Conservation (phyloP, 2,329 filamentous ascomycete species). For the Knoxdaviesia capensis region DNA sequence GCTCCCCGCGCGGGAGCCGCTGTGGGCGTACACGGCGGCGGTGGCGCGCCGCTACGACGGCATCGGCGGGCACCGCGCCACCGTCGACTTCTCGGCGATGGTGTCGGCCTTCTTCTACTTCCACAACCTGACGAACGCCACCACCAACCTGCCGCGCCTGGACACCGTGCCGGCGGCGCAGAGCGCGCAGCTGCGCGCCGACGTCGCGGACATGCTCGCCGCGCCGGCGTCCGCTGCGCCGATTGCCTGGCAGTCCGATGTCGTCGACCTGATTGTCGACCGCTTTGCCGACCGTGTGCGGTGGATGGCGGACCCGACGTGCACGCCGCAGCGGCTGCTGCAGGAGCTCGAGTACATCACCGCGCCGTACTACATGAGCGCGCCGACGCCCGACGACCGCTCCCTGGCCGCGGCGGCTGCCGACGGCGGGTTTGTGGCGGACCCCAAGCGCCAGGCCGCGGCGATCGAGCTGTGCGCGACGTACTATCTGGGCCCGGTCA, state of each 20-base stretch:
- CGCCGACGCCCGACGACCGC: conserved; percentile 9
- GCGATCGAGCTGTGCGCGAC: conserved; percentile 23
- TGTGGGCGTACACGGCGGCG: conserved; percentile 19
- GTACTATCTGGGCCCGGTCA: conserved; percentile 17
- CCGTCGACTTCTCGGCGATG: conserved; percentile 28
- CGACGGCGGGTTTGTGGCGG: not conserved
- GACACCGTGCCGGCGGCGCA: conserved; percentile 11
- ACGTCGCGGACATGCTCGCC: conserved; percentile 19
- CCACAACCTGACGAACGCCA: conserved; percentile 24
- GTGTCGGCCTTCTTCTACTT: conserved; percentile 30
- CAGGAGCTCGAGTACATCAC: conserved; percentile 18
- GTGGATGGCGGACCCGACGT: conserved; percentile 13
- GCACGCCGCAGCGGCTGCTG: conserved; percentile 12
- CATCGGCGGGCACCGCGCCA: conserved; percentile 19
- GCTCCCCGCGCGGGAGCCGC: no score
- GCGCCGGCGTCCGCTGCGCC: conserved; percentile 20
- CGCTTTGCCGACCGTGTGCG: conserved; percentile 38
- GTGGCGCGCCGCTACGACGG: conserved; percentile 23
- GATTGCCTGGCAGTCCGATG: conserved; percentile 44
- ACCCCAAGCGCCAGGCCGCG: conserved; percentile 9
- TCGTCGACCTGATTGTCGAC: conserved; percentile 43
- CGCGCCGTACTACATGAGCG: conserved; percentile 22
- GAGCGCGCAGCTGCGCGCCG: conserved; percentile 16
- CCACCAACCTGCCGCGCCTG: conserved; percentile 14
- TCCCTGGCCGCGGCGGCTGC: not conserved